Evolutionary conservation across 202 grass and related monocot genomes (phyloP).

Genomic region (Elaeis oleifera): DNA sequence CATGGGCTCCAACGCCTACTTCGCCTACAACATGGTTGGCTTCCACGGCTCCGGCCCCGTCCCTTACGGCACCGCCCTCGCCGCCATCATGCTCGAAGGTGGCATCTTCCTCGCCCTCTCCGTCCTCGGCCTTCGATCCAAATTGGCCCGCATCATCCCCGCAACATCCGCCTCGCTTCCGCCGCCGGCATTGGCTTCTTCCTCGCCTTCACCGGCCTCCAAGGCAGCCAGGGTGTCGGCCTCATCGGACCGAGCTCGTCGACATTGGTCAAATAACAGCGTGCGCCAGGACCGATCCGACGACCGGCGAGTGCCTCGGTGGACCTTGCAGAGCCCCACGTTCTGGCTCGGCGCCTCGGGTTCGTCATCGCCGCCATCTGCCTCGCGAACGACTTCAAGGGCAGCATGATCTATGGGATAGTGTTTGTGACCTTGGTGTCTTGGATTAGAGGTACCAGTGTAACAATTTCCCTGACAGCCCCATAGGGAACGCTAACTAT

Average conservation of each 20-base stretch:
- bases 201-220: conserved; percentile 64
- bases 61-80: conserved; percentile 47
- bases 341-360: conserved; percentile 69
- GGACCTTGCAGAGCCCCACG: conserved; percentile 52
- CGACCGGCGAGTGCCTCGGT: conserved; percentile 44
- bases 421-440: conserved; percentile 51
- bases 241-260: conserved; percentile 61
- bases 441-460: conserved; percentile 52
- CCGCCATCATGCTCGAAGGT: conserved; percentile 61
- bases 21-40: conserved; percentile 84
- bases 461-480: conserved; percentile 57
- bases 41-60: conserved; percentile 61
- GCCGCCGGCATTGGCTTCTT: conserved; percentile 62
- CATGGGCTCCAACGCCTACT: conserved; percentile 77
- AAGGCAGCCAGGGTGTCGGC: conserved; percentile 46
- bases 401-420: conserved; percentile 69
- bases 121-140: conserved; percentile 37
- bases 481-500: conserved; percentile 39
- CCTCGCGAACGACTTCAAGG: conserved; percentile 42
- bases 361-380: conserved; percentile 51
- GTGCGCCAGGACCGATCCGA: conserved; percentile 40
- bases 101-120: conserved; percentile 49
- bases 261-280: conserved; percentile 58
- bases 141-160: conserved; percentile 48
- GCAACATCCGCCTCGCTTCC: conserved; percentile 48